These are phyloP conservation scores for Nothopassalora personata DNA, from an alignment of 2,329 filamentous ascomycete genomes.

Conservation along the genomic window DNA sequence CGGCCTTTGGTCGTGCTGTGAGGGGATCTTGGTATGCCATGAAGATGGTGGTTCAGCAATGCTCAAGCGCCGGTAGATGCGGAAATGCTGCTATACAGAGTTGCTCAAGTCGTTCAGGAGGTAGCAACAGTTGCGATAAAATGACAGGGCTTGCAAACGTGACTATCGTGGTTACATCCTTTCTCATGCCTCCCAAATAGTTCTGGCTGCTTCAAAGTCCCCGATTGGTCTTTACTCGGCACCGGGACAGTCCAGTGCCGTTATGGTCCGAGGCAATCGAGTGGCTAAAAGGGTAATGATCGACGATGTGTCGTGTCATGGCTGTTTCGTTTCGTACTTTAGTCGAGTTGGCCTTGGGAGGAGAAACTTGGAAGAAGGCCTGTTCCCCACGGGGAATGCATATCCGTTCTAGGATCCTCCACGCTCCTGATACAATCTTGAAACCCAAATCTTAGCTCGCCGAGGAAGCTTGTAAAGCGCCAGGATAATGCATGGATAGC, in stretches of 20 bases:
- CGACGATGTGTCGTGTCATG: neutral
- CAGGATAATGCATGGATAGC: too few relatives aligned
- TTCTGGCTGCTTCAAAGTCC: neutral
- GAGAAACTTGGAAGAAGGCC: neutral
- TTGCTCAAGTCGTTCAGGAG: neutral
- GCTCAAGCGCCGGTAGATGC: neutral
- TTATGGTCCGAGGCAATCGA: neutral
- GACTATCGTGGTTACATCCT: neutral
- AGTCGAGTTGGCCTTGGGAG: neutral
- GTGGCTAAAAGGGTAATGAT: neutral
- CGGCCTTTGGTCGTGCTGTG: neutral
- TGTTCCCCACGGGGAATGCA: neutral
- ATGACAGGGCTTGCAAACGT: neutral
- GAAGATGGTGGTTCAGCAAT: neutral
- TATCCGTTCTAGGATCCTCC: neutral
- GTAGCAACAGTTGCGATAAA: neutral
- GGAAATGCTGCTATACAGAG: neutral
- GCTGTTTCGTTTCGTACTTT: neutral
- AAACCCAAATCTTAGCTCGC: neutral
- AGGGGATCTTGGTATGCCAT: neutral
- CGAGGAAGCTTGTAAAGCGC: too few relatives aligned
- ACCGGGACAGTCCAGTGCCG: neutral
- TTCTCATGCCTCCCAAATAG: neutral
- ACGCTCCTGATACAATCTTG: neutral
- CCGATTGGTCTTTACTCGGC: neutral